A percentile compares a stretch with the other conserved stretches of the same genome.
Evolutionary conservation across 1,139 yeast genomes (phyloP).

Genomic region (Pneumocystis jirovecii): DNA sequence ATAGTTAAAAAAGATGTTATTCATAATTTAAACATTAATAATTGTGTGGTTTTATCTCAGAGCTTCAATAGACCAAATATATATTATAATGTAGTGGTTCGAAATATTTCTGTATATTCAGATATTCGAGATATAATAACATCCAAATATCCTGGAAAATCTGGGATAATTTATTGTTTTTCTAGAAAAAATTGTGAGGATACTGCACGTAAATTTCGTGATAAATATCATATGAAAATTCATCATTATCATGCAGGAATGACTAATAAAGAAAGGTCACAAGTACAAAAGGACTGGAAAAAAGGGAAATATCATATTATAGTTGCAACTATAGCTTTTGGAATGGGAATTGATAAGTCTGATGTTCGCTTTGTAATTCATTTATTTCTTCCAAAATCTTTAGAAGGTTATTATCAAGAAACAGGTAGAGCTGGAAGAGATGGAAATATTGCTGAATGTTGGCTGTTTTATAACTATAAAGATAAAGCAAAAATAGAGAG

Average conservation of each 20-base stretch:
- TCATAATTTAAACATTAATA: constrained; percentile 47
- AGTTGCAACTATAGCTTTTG: constrained; percentile 96
- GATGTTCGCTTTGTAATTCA: constrained; percentile 88
- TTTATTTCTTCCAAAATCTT: constrained; percentile 70
- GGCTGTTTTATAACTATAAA: constrained; percentile 61
- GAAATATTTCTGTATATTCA: constrained; percentile 35
- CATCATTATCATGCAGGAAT: constrained; percentile 90
- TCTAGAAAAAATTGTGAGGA: constrained; percentile 81
- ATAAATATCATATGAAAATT: constrained; percentile 44
- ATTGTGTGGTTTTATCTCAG: constrained; percentile 41
- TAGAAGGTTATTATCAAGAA: constrained; percentile 95
- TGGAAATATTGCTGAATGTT: constrained; percentile 66
- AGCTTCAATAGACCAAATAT: constrained; percentile 85
- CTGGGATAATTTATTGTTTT: constrained; percentile 90
- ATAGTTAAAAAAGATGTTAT: constrained; percentile 77
- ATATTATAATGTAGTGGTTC: constrained; percentile 59
- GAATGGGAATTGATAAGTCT: constrained; percentile 97
- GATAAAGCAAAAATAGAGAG: constrained; percentile 50
- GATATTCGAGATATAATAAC: constrained; percentile 47
- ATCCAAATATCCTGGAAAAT: constrained; percentile 38
- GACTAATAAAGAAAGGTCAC: constrained; percentile 56
- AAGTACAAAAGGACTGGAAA: constrained; percentile 75
- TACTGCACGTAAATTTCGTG: constrained; percentile 46
- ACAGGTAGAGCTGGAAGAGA: constrained; percentile 99
- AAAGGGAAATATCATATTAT: constrained; percentile 52